Evolutionary conservation across 2,329 filamentous ascomycete genomes (phyloP).

Genomic region (Cryphonectria japonica): DNA sequence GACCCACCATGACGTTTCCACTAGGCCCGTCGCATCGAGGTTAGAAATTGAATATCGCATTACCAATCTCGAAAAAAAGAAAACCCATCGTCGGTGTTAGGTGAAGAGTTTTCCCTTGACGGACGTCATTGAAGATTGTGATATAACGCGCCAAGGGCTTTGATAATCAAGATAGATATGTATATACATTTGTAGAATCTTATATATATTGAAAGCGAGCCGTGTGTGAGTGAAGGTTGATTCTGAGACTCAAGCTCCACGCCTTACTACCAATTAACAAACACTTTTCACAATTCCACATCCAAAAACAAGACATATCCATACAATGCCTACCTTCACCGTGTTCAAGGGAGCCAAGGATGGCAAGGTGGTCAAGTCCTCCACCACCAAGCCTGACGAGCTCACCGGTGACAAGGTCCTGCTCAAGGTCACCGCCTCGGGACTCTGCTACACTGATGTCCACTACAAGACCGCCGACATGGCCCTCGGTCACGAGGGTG

Average conservation of each 20-base stretch:
- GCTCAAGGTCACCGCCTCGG: conserved; percentile 31
- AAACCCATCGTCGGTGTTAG: background rate
- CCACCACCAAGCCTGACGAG: conserved; percentile 29
- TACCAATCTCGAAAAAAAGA: background rate
- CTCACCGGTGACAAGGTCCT: conserved; percentile 28
- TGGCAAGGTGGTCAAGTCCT: conserved; percentile 17
- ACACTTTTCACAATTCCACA: background rate
- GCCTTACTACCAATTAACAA: background rate
- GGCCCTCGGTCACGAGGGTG: conserved; percentile 58
- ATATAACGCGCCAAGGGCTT: background rate
- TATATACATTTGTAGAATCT: background rate
- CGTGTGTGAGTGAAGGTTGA: background rate
- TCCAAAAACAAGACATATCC: background rate
- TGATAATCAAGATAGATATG: background rate
- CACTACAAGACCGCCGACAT: conserved; percentile 29
- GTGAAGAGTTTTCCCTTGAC: background rate
- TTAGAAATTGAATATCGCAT: background rate
- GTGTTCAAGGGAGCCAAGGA: conserved; percentile 27
- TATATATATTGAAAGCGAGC: background rate
- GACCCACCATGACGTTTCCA: conserved; percentile 12
- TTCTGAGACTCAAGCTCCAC: too few relatives aligned
- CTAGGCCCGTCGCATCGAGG: background rate
- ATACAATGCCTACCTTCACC: conserved; percentile 29
- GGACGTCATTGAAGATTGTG: background rate
- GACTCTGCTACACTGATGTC: conserved; percentile 31